Conservation (phyloP, 176 grass and related monocot species). For the Tillandsia leiboldiana region DNA sequence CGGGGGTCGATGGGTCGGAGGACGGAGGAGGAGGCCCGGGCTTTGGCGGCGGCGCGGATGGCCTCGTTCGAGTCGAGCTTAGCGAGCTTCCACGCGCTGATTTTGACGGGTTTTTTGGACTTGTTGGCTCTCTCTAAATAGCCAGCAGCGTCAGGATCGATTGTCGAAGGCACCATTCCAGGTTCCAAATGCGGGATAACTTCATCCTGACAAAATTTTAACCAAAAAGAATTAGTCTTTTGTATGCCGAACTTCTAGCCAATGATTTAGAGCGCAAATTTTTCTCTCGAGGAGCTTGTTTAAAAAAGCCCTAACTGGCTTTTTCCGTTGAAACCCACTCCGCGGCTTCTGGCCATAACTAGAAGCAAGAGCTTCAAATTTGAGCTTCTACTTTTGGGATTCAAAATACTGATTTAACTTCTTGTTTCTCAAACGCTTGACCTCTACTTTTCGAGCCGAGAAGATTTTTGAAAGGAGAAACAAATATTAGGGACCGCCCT, state of each 20-base stretch:
- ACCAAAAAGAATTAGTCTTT: background rate
- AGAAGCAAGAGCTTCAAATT: no score
- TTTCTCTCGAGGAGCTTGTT: no score
- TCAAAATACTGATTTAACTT: no score
- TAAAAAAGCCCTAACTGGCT: no score
- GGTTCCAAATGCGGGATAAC: conserved; percentile 91
- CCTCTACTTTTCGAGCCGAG: no score
- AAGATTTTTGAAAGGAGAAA: no score
- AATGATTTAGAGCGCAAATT: background rate
- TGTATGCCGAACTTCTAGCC: background rate
- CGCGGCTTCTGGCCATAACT: no score
- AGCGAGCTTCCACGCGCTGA: conserved; percentile 92
- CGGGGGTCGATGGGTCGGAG: conserved; percentile 63
- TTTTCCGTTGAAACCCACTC: no score
- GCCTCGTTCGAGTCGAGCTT: conserved; percentile 81
- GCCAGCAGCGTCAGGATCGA: conserved; percentile 74
- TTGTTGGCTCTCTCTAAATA: conserved; percentile 69
- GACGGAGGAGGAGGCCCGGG: conserved; percentile 84
- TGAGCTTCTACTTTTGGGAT: no score
- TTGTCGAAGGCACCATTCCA: conserved; percentile 72
- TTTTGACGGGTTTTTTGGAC: conserved; percentile 79
- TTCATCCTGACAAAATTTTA: conserved; percentile 61
- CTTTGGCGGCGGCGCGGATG: conserved; percentile 88
- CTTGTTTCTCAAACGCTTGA: no score
- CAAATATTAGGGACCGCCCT: no score